Conservation (phyloP, 139 green algal genomes). For the Yamagishiella unicocca region DNA sequence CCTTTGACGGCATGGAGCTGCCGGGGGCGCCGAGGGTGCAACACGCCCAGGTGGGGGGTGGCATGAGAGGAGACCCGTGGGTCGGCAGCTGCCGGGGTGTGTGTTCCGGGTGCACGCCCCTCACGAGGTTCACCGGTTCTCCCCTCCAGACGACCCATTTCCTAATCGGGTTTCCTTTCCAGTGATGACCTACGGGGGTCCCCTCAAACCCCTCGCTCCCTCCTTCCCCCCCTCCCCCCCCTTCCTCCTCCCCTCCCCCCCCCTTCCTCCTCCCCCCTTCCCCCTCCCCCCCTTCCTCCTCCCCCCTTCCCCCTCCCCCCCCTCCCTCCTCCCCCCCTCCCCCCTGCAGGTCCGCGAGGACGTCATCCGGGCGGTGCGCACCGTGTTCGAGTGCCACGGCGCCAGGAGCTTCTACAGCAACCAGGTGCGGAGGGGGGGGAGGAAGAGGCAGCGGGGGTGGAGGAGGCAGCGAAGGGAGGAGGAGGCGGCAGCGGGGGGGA, state of each 20-base stretch:
- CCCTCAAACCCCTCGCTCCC: background rate
- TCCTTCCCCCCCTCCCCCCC: background rate
- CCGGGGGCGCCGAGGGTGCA: constrained; percentile 32
- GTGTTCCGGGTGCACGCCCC: too few relatives aligned
- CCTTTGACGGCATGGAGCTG: constrained; percentile 40
- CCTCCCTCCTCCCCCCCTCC: background rate
- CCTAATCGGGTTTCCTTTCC: too few relatives aligned
- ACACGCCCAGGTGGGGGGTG: constrained; percentile 25
- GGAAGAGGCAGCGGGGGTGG: background rate
- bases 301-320: too few relatives aligned
- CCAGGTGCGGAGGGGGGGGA: background rate
- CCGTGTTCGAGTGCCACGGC: constrained; percentile 66
- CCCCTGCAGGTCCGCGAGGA: constrained; percentile 52
- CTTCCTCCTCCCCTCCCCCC: too few relatives aligned
- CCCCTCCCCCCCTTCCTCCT: background rate
- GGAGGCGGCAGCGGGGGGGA: background rate
- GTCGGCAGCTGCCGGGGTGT: too few relatives aligned
- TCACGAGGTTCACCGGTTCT: too few relatives aligned
- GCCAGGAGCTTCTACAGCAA: constrained; percentile 70
- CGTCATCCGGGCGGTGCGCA: constrained; percentile 58
- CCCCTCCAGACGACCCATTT: too few relatives aligned
- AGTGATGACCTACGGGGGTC: too few relatives aligned
- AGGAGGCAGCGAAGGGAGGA: background rate
- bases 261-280: background rate
- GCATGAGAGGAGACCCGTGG: too few relatives aligned